These are phyloP conservation scores for Przewalskia tangutica DNA, from an alignment of 257 asterid species.

Conservation along the genomic window DNA sequence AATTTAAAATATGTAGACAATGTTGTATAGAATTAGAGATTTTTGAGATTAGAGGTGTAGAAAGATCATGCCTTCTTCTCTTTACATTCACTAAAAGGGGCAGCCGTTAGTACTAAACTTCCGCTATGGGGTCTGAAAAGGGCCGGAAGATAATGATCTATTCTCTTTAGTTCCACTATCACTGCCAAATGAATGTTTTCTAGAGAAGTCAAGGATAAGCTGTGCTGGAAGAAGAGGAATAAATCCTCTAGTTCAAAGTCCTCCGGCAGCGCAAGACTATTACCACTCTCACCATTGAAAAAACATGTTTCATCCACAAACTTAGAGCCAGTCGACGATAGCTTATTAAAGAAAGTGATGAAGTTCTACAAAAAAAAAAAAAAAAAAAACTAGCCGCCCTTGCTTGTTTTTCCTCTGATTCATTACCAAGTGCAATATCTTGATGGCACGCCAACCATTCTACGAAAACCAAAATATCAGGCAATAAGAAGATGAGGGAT, in stretches of 20 bases:
- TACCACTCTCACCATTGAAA: constrained; percentile 61
- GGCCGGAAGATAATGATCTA: too few species aligned
- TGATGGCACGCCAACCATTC: constrained; percentile 90
- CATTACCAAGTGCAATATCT: constrained; percentile 69
- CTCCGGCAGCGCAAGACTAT: constrained; percentile 74
- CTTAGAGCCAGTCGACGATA: constrained; percentile 49
- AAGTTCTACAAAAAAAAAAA: constrained; percentile 79
- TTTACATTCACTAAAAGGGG: too few species aligned
- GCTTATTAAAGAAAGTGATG: constrained; percentile 54
- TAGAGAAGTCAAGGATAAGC: constrained; percentile 76
- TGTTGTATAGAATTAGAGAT: too few species aligned
- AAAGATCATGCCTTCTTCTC: too few species aligned
- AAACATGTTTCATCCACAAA: constrained; percentile 69
- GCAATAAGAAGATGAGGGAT: constrained; percentile 66
- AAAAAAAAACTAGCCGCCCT: constrained; percentile 55
- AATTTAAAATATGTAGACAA: too few species aligned
- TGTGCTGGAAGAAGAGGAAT: constrained; percentile 86
- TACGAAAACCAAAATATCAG: constrained; percentile 80
- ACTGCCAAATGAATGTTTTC: constrained; percentile 55
- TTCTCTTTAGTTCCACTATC: constrained; percentile 55
- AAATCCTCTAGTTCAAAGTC: constrained; percentile 91
- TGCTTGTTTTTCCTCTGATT: constrained; percentile 65
- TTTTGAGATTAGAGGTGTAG: too few species aligned
- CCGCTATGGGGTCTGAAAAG: too few species aligned
- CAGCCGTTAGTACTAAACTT: too few species aligned